A percentile compares a stretch with the other conserved stretches of the same genome.
phyloP scores from a whole-genome alignment of 164 flowering plant species.

The Nymphaea colorata region DNA sequence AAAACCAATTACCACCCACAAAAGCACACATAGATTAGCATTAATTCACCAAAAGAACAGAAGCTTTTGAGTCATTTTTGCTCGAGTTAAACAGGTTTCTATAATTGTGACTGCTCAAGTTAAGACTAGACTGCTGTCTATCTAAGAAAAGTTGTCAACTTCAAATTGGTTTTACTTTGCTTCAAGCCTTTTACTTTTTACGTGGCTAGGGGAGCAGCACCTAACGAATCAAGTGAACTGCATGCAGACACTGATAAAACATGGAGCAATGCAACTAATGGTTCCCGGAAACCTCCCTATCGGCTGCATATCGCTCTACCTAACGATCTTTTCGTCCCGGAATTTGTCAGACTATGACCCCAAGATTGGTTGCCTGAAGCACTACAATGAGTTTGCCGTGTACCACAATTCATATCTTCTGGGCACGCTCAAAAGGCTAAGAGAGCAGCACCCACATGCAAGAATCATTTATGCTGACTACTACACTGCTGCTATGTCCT shows the following conservation, averaged over 20 bases:
- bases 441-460: slow-evolving; percentile 17
- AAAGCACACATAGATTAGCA: no score
- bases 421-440: slow-evolving; percentile 11
- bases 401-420: slow-evolving; percentile 23
- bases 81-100: no score
- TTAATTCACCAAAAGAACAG: no score
- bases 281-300: slow-evolving; percentile 31
- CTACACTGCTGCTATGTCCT: slow-evolving; percentile 26
- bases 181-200: no score
- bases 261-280: slow-evolving; percentile 18
- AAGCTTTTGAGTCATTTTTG: no score
- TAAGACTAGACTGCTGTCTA: no score
- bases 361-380: slow-evolving; percentile 21
- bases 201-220: no score
- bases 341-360: slow-evolving; percentile 19
- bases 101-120: no score
- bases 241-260: slow-evolving; percentile 21
- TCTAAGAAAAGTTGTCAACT: no score
- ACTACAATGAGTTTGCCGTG: slow-evolving; percentile 18
- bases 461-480: slow-evolving; percentile 36
- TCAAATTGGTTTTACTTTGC: no score
- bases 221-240: no score
- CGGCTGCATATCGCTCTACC: slow-evolving; percentile 18
- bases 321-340: slow-evolving; percentile 7
- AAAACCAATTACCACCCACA: no score